These are phyloP conservation scores for Bauhinia variegata DNA, from an alignment of 306 rosid species.

Conservation along the genomic window DNA sequence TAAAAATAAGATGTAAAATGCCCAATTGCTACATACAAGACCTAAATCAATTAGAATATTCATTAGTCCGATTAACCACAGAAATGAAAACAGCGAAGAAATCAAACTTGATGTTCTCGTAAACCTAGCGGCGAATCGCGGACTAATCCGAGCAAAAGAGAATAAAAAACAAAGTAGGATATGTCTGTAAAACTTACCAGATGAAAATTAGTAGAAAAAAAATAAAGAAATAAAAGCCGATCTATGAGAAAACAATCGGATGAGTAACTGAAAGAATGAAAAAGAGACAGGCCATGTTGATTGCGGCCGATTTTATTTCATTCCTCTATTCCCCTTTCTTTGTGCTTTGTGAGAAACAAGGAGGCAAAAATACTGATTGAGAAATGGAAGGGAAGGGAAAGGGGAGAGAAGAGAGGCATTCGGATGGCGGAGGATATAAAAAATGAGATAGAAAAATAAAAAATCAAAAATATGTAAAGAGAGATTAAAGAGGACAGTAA, in stretches of 20 bases:
- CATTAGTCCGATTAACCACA: slow-evolving; percentile 8
- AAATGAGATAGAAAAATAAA: slow-evolving; percentile 43
- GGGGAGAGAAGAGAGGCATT: slow-evolving; percentile 30
- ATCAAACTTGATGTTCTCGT: slow-evolving; percentile 24
- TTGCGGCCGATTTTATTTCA: slow-evolving; percentile 8
- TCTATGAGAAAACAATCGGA: slow-evolving; percentile 41
- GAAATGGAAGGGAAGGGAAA: slow-evolving; percentile 43
- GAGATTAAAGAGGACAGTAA: slow-evolving; percentile 59
- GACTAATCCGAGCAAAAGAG: slow-evolving; percentile 38
- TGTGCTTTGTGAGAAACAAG: slow-evolving; percentile 33
- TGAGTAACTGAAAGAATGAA: slow-evolving; percentile 33
- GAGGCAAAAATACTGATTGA: slow-evolving; percentile 51
- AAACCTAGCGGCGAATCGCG: slow-evolving; percentile 37
- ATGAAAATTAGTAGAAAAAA: too few species aligned
- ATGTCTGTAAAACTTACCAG: slow-evolving; percentile 44
- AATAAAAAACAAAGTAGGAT: background rate
- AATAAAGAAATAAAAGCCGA: slow-evolving; percentile 44
- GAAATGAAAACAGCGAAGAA: background rate
- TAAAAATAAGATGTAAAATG: slow-evolving; percentile 1
- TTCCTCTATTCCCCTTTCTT: slow-evolving; percentile 16
- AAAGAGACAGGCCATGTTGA: slow-evolving; percentile 25
- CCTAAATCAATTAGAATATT: background rate
- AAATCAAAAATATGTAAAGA: slow-evolving; percentile 35
- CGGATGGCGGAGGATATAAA: slow-evolving; percentile 59
- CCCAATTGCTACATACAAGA: background rate